A percentile compares a stretch with the other conserved stretches of the same genome.
These are phyloP conservation scores for Penicillium sp. DNA, from an alignment of 2,329 filamentous ascomycete species.

Conservation along the genomic window DNA sequence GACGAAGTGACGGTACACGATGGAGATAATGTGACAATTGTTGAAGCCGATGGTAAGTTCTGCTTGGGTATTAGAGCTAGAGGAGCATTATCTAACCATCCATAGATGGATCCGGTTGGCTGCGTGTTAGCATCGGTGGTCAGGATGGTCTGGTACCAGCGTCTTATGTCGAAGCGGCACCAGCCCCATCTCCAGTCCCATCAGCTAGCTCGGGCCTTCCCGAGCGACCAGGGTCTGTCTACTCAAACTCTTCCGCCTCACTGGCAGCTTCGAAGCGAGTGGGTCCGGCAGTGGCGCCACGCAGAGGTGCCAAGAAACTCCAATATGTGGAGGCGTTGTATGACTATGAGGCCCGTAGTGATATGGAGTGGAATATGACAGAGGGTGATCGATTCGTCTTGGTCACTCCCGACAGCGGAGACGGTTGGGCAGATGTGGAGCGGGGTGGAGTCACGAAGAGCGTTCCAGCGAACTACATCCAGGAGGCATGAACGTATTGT, in stretches of 20 bases:
- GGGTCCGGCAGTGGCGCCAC: conserved; percentile 86
- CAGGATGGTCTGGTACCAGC: conserved; percentile 85
- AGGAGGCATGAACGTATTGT: conserved; percentile 58
- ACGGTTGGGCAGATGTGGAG: conserved; percentile 97
- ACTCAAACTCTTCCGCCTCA: conserved; percentile 75
- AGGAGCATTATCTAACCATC: not conserved
- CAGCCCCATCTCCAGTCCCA: conserved; percentile 42
- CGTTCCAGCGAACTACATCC: conserved; percentile 92
- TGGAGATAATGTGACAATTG: conserved; percentile 71
- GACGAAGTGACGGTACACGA: conserved; percentile 82
- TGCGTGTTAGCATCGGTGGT: conserved; percentile 71
- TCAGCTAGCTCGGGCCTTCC: conserved; percentile 33
- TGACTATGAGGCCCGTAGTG: conserved; percentile 82
- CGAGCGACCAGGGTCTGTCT: conserved; percentile 69
- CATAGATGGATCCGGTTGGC: conserved; percentile 87
- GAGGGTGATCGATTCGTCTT: conserved; percentile 93
- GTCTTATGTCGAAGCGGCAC: conserved; percentile 73
- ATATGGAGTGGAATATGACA: conserved; percentile 83
- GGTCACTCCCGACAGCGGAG: conserved; percentile 81
- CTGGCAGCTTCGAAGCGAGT: conserved; percentile 72
- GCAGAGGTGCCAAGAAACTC: conserved; percentile 87
- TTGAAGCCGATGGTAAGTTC: conserved; percentile 83
- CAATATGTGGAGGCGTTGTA: conserved; percentile 93
- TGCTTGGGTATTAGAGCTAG: not conserved
- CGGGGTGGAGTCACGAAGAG: conserved; percentile 82